phyloP scores from a whole-genome alignment of 768 basidiomycete genomes.

The Phylloporus arenicola region DNA sequence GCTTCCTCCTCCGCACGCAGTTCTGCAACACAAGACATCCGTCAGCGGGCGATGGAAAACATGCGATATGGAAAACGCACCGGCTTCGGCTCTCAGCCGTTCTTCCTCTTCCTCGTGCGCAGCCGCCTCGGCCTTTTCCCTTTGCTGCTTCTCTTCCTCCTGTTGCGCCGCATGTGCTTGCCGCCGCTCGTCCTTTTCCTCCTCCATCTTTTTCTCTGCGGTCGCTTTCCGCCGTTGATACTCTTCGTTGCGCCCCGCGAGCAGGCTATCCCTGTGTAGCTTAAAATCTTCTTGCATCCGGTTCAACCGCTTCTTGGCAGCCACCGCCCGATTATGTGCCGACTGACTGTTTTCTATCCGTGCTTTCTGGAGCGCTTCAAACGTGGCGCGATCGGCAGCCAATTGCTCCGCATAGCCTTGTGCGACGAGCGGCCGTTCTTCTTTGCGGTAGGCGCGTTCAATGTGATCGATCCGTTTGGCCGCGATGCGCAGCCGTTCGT shows the following conservation, averaged over 20 bases:
- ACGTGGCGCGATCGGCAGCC: slow-evolving; percentile 63
- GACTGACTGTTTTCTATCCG: slow-evolving; percentile 51
- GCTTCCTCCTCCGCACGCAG: slow-evolving; percentile 54
- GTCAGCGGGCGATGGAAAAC: slow-evolving; percentile 4
- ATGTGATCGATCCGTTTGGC: slow-evolving; percentile 90
- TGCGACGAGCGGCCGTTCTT: slow-evolving; percentile 79
- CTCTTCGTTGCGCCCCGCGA: slow-evolving; percentile 58
- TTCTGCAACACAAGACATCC: slow-evolving; percentile 31
- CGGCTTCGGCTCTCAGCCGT: slow-evolving; percentile 43
- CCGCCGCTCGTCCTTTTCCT: slow-evolving; percentile 76
- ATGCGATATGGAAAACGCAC: slow-evolving; percentile 34
- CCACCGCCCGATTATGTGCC: slow-evolving; percentile 61
- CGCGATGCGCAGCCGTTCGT: slow-evolving; percentile 74
- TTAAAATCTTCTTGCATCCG: slow-evolving; percentile 72
- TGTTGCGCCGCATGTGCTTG: slow-evolving; percentile 55
- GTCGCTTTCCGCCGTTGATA: slow-evolving; percentile 48
- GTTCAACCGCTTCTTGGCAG: slow-evolving; percentile 67
- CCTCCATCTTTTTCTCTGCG: slow-evolving; percentile 66
- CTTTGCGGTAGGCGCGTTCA: slow-evolving; percentile 92
- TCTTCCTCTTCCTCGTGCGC: slow-evolving; percentile 35
- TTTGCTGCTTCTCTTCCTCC: slow-evolving; percentile 37
- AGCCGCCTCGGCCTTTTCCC: slow-evolving; percentile 23
- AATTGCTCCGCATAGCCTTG: slow-evolving; percentile 88
- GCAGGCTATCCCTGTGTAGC: slow-evolving; percentile 45
- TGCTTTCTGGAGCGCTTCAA: slow-evolving; percentile 53